Conservation (phyloP, 2,329 filamentous ascomycete species). For the Juglanconis sp. region DNA sequence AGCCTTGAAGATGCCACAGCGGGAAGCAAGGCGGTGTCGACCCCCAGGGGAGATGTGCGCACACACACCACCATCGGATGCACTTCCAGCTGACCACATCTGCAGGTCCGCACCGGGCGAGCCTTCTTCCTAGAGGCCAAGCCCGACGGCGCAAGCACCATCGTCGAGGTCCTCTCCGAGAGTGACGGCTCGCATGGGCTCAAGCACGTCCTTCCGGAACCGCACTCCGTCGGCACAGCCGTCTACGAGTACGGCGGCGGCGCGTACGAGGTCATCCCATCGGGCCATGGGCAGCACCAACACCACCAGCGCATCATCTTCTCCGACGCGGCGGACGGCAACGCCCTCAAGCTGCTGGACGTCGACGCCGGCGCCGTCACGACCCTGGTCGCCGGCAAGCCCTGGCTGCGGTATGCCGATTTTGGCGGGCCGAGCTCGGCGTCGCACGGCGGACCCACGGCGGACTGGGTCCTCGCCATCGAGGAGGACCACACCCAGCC, state of each 20-base stretch:
- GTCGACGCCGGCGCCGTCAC: slow-evolving; percentile 33
- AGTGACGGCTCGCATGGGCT: slow-evolving; percentile 12
- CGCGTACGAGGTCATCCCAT: slow-evolving; percentile 5
- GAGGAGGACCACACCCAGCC: slow-evolving; percentile 46
- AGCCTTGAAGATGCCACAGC: slow-evolving; percentile 34
- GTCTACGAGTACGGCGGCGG: slow-evolving; percentile 16
- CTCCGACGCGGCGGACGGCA: slow-evolving; percentile 36
- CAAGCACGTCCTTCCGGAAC: slow-evolving; percentile 20
- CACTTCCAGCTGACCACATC: not conserved
- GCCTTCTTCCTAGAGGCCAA: slow-evolving; percentile 37
- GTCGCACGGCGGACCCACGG: not conserved
- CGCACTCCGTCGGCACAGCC: slow-evolving; percentile 4
- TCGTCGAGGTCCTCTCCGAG: slow-evolving; percentile 39
- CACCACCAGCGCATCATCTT: slow-evolving; percentile 39
- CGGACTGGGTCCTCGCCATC: slow-evolving; percentile 46
- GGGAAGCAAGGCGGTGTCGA: slow-evolving; percentile 30
- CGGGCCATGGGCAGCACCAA: slow-evolving; percentile 23
- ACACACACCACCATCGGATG: not conserved
- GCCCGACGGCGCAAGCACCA: slow-evolving; percentile 38
- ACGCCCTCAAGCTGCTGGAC: slow-evolving; percentile 41
- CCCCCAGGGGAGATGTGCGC: slow-evolving; percentile 35
- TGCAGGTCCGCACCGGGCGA: slow-evolving; percentile 27
- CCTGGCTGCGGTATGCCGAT: slow-evolving; percentile 41
- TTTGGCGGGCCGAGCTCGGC: slow-evolving; percentile 38
- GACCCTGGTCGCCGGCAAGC: slow-evolving; percentile 27